A percentile compares a stretch with the other conserved stretches of the same genome.
Conservation (phyloP, 129 eudicot species). For the Flaveria sonorensis region DNA sequence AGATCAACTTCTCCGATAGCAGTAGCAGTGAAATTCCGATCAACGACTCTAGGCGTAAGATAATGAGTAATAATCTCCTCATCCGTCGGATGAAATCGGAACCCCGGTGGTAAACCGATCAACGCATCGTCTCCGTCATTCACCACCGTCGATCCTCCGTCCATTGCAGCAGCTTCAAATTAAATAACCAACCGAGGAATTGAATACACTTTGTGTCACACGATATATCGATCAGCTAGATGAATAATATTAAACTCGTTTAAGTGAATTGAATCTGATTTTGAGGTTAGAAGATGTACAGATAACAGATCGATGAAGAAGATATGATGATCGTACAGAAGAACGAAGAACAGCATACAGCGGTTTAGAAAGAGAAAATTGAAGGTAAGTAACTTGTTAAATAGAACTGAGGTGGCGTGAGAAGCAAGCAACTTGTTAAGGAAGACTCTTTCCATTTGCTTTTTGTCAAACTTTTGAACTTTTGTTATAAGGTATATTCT, state of each 20-base stretch:
- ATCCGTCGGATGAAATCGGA: slow-evolving; percentile 82
- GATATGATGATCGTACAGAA: neutral
- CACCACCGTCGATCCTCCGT: slow-evolving; percentile 37
- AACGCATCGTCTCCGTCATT: slow-evolving; percentile 38
- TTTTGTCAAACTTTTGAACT: slow-evolving; percentile 46
- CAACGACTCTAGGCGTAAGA: slow-evolving; percentile 50
- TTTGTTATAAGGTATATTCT: slow-evolving; percentile 33
- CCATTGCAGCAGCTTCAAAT: slow-evolving; percentile 11
- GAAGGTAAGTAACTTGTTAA: slow-evolving; percentile 31
- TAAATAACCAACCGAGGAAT: neutral
- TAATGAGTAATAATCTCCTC: slow-evolving; percentile 72
- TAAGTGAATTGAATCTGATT: neutral
- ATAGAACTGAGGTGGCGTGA: slow-evolving; percentile 32
- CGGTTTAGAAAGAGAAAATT: slow-evolving; percentile 39
- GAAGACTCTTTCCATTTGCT: slow-evolving; percentile 29
- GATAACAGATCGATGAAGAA: slow-evolving; percentile 8
- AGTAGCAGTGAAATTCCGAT: slow-evolving; percentile 44
- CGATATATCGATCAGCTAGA: neutral
- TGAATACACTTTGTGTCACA: neutral
- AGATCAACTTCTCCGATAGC: slow-evolving; percentile 79
- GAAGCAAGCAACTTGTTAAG: slow-evolving; percentile 29
- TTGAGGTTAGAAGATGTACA: neutral
- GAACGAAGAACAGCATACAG: slow-evolving; percentile 1
- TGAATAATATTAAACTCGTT: neutral
- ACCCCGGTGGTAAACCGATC: slow-evolving; percentile 68